These are phyloP conservation scores for Eimeria zaria DNA, from an alignment of 169 alveolate species.

Conservation along the genomic window DNA sequence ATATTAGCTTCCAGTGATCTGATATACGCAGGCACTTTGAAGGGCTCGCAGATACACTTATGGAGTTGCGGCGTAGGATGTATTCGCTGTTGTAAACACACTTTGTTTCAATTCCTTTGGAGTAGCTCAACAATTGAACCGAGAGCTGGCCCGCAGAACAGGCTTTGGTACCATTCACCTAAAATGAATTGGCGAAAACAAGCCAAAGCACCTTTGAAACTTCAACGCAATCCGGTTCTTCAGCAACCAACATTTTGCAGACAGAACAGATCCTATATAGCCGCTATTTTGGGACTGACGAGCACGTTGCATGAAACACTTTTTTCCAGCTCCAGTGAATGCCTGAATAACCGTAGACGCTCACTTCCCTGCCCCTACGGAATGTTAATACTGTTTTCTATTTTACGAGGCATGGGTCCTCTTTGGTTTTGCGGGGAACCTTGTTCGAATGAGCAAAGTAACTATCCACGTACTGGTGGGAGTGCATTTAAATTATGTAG, in stretches of 20 bases:
- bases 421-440: neutral
- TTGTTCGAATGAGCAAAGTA: neutral
- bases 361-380: neutral
- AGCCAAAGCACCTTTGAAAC: neutral
- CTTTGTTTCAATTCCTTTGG: too few species aligned
- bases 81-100: too few species aligned
- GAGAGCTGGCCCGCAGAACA: neutral
- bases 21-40: neutral
- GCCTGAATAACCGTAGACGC: neutral
- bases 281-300: neutral
- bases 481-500: neutral
- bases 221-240: neutral
- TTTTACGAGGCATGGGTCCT: too few species aligned
- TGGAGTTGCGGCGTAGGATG: too few species aligned
- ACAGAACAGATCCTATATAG: neutral
- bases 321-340: neutral
- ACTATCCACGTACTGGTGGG: neutral
- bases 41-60: too few species aligned
- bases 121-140: neutral
- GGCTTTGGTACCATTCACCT: neutral
- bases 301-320: neutral
- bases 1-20: neutral
- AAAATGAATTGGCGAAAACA: neutral
- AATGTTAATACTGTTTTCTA: too few species aligned
- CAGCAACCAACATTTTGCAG: neutral